phyloP scores from a whole-genome alignment of 2,329 filamentous ascomycete species.

The Fusarium sp. region DNA sequence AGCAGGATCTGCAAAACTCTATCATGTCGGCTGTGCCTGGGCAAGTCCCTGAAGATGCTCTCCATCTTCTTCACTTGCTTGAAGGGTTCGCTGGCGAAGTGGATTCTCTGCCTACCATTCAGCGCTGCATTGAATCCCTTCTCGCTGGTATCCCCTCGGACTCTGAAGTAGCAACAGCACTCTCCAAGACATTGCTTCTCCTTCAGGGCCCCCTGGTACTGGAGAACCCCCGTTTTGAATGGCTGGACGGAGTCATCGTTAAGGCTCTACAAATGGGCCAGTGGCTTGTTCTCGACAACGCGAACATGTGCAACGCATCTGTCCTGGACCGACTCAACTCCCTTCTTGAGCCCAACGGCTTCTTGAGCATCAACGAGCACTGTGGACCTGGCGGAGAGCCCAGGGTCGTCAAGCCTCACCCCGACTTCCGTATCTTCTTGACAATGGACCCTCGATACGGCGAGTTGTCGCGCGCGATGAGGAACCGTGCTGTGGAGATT shows the following conservation, averaged over 20 bases:
- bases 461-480: slow-evolving; percentile 95
- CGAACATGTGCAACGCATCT: slow-evolving; percentile 94
- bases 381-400: slow-evolving; percentile 85
- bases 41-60: slow-evolving; percentile 58
- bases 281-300: slow-evolving; percentile 97
- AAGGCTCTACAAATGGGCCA: slow-evolving; percentile 86
- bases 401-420: slow-evolving; percentile 82
- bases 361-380: slow-evolving; percentile 92
- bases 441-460: slow-evolving; percentile 94
- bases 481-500: slow-evolving; percentile 93
- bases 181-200: slow-evolving; percentile 62
- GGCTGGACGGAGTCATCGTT: slow-evolving; percentile 93
- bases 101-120: slow-evolving; percentile 53
- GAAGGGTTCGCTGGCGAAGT: slow-evolving; percentile 55
- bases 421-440: slow-evolving; percentile 90
- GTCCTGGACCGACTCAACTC: slow-evolving; percentile 96
- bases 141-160: slow-evolving; percentile 56
- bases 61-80: slow-evolving; percentile 65
- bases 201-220: slow-evolving; percentile 67
- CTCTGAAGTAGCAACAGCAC: slow-evolving; percentile 59
- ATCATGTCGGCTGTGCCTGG: slow-evolving; percentile 62
- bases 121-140: slow-evolving; percentile 54
- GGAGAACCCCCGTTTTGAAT: slow-evolving; percentile 88
- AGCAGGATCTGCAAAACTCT: slow-evolving; percentile 63
- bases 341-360: slow-evolving; percentile 89